phyloP scores from a whole-genome alignment of 2,329 filamentous ascomycete genomes.

The Pseudogymnoascus destructans region DNA sequence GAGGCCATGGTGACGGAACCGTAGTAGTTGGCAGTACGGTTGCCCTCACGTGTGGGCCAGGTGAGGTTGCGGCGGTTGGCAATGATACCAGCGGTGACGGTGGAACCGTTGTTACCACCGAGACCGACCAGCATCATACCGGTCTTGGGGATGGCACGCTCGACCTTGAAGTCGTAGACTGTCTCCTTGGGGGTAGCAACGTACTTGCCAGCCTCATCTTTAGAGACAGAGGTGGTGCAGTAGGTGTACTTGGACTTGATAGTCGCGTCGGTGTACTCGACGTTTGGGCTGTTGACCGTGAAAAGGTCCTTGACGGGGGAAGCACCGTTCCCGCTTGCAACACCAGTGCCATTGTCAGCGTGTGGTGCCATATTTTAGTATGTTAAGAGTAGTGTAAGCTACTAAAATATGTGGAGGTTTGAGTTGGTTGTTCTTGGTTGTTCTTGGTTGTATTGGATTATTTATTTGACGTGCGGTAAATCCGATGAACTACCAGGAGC shows the following conservation, averaged over 20 bases:
- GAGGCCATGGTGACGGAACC: conserved; percentile 95
- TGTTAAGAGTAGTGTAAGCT: conserved; percentile 2
- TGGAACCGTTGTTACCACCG: conserved; percentile 97
- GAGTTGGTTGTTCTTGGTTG: conserved; percentile 23
- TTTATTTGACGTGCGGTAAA: conserved; percentile 46
- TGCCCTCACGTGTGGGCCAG: conserved; percentile 91
- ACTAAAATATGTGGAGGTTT: conserved; percentile 12
- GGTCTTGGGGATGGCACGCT: conserved; percentile 82
- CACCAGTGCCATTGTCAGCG: conserved; percentile 47
- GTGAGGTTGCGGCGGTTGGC: conserved; percentile 76
- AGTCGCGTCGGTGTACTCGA: conserved; percentile 73
- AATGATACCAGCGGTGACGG: conserved; percentile 91
- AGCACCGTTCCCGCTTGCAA: conserved; percentile 48
- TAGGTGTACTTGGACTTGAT: conserved; percentile 95
- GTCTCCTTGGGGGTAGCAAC: conserved; percentile 79
- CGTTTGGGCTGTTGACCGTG: conserved; percentile 82
- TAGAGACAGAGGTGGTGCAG: conserved; percentile 75
- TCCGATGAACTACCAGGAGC: conserved; percentile 72
- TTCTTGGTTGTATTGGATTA: conserved; percentile 27
- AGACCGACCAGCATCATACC: conserved; percentile 96
- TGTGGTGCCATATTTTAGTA: conserved; percentile 73
- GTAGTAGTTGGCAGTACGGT: conserved; percentile 86
- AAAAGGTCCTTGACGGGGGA: conserved; percentile 52
- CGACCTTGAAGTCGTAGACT: conserved; percentile 92
- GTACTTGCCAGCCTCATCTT: conserved; percentile 56